Evolutionary conservation across 129 eudicot species (phyloP).

Genomic region (Flaveria ramosissima): DNA sequence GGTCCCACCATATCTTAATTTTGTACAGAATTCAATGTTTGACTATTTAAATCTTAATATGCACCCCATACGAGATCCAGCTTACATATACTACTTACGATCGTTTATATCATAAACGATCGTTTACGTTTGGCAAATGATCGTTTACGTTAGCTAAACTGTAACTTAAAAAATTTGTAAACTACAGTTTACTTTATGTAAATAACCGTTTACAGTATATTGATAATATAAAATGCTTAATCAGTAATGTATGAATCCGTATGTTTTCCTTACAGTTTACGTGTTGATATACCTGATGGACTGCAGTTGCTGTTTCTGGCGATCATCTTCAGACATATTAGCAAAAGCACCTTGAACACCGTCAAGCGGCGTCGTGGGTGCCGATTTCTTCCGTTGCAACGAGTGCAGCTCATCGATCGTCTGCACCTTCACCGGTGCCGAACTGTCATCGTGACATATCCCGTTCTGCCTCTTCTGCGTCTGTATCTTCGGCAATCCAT

Average conservation of each 20-base stretch:
- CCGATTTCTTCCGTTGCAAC: slow-evolving; percentile 70
- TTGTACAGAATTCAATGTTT: neutral
- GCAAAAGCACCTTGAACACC: slow-evolving; percentile 59
- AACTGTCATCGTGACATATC: slow-evolving; percentile 62
- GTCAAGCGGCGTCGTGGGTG: slow-evolving; percentile 66
- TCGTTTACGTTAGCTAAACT: no score
- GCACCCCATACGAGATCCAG: neutral
- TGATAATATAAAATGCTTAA: no score
- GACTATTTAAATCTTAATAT: neutral
- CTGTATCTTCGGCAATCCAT: slow-evolving; percentile 66
- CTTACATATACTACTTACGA: no score
- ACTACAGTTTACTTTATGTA: neutral
- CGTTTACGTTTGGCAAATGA: no score
- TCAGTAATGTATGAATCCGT: no score
- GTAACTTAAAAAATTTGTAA: no score
- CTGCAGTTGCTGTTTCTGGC: slow-evolving; percentile 64
- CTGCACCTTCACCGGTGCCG: slow-evolving; percentile 65
- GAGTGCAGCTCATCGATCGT: slow-evolving; percentile 77
- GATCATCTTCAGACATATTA: slow-evolving; percentile 53
- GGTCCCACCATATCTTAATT: neutral
- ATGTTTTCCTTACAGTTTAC: no score
- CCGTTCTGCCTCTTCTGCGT: slow-evolving; percentile 46
- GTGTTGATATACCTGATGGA: slow-evolving; percentile 58
- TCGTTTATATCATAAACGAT: no score
- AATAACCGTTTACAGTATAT: no score